A percentile compares a stretch with the other conserved stretches of the same genome.
These are phyloP conservation scores for Plantago coronopus DNA, from an alignment of 305 asterid genomes.

Conservation along the genomic window DNA sequence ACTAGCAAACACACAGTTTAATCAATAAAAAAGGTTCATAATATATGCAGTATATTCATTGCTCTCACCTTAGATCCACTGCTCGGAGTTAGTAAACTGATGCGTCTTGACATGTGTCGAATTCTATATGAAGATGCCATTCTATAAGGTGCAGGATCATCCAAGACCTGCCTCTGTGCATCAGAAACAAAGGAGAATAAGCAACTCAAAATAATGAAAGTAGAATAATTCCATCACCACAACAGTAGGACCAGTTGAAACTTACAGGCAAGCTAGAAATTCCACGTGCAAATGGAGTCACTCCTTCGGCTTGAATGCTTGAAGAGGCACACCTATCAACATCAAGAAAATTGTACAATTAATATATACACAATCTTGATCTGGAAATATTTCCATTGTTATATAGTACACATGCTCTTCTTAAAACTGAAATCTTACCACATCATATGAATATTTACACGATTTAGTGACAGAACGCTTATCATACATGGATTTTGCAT, in stretches of 20 bases:
- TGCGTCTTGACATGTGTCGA: constrained; percentile 31
- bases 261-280: constrained; percentile 98
- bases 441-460: no score
- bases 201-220: neutral
- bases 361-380: no score
- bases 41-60: neutral
- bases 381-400: no score
- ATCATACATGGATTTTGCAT: no score
- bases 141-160: neutral
- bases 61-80: constrained; percentile 48
- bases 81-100: constrained; percentile 26
- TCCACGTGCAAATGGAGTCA: constrained; percentile 82
- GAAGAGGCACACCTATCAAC: no score
- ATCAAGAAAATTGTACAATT: no score
- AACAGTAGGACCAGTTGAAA: constrained; percentile 8
- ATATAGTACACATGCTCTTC: no score
- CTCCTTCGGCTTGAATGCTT: constrained; percentile 45
- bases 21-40: neutral
- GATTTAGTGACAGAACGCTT: no score
- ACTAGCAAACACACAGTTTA: neutral
- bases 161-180: neutral
- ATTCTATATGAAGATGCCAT: constrained; percentile 12
- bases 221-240: neutral
- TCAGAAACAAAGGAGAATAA: neutral
- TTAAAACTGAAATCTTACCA: no score